Evolutionary conservation across 306 rosid genomes (phyloP).

Genomic region (Ochetophila trinervis): DNA sequence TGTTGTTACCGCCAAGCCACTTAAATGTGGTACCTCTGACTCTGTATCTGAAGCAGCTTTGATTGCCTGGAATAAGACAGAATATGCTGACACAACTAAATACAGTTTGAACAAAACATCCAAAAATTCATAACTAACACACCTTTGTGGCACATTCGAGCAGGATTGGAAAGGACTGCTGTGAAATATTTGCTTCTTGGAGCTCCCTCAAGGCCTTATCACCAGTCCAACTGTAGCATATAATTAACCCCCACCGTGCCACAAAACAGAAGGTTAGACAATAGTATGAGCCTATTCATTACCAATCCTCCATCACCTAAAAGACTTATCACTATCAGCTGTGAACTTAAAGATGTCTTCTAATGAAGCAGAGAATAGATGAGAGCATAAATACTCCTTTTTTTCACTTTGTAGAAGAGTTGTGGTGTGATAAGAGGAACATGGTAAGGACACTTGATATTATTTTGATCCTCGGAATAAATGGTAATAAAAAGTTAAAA

Average conservation of each 20-base stretch:
- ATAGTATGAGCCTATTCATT: not conserved
- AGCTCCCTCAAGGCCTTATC: conserved; percentile 82
- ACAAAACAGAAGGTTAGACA: not conserved
- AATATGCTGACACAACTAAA: conserved; percentile 22
- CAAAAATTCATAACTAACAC: conserved; percentile 20
- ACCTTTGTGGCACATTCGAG: conserved; percentile 92
- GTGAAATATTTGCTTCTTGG: conserved; percentile 80
- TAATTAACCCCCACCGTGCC: not conserved
- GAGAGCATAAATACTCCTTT: not conserved
- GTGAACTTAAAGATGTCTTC: not conserved
- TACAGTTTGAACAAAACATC: conserved; percentile 16
- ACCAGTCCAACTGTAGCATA: conserved; percentile 79
- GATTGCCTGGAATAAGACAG: conserved; percentile 62
- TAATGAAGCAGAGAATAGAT: not conserved
- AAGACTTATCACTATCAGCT: too few relatives aligned
- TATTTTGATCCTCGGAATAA: not conserved
- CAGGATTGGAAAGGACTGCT: conserved; percentile 74
- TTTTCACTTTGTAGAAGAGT: not conserved
- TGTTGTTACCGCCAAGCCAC: conserved; percentile 73
- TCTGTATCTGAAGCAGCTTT: conserved; percentile 74
- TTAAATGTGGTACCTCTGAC: conserved; percentile 51
- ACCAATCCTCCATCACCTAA: not conserved
- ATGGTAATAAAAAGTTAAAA: not conserved
- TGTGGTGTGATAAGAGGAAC: not conserved
- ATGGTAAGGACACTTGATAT: not conserved